Evolutionary conservation across 2,329 filamentous ascomycete genomes (phyloP).

Genomic region (Aspergillus glaucus): DNA sequence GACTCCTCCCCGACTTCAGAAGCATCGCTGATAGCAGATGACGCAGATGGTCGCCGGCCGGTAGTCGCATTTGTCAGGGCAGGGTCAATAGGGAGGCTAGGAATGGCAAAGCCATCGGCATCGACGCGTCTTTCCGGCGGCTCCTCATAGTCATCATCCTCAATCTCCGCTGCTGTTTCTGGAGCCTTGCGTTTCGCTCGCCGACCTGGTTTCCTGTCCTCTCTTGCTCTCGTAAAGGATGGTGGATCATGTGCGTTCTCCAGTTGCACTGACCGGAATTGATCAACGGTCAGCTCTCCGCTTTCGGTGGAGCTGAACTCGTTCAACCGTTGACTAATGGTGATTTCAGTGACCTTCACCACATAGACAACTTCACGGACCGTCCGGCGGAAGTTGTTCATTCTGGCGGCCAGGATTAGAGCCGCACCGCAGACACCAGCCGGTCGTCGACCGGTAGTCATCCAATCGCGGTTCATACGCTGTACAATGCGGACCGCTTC

Average conservation of each 20-base stretch:
- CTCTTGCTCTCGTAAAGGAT: slow-evolving; percentile 58
- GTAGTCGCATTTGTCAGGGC: slow-evolving; percentile 24
- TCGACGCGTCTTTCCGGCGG: slow-evolving; percentile 45
- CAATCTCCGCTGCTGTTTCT: slow-evolving; percentile 35
- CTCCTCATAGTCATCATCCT: slow-evolving; percentile 41
- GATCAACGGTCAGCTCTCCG: slow-evolving; percentile 76
- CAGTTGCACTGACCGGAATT: slow-evolving; percentile 56
- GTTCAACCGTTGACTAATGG: slow-evolving; percentile 81
- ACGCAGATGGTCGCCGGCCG: slow-evolving; percentile 13
- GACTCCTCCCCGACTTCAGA: slow-evolving; percentile 16
- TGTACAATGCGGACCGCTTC: slow-evolving; percentile 82
- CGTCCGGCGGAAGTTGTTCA: slow-evolving; percentile 95
- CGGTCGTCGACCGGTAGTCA: slow-evolving; percentile 86
- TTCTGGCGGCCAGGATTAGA: slow-evolving; percentile 87
- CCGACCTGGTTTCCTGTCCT: slow-evolving; percentile 50
- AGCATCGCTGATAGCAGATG: slow-evolving; percentile 16
- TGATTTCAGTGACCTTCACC: slow-evolving; percentile 91
- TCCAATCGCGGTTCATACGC: slow-evolving; percentile 96
- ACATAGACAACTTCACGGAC: slow-evolving; percentile 95
- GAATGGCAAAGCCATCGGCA: slow-evolving; percentile 64
- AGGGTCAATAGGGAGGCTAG: slow-evolving; percentile 44
- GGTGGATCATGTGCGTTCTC: slow-evolving; percentile 77
- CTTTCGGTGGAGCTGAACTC: slow-evolving; percentile 87
- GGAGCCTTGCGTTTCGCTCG: slow-evolving; percentile 25
- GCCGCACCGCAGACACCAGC: slow-evolving; percentile 93